Conservation (phyloP, 805 yeast species). For the Lipomyces sp. region DNA sequence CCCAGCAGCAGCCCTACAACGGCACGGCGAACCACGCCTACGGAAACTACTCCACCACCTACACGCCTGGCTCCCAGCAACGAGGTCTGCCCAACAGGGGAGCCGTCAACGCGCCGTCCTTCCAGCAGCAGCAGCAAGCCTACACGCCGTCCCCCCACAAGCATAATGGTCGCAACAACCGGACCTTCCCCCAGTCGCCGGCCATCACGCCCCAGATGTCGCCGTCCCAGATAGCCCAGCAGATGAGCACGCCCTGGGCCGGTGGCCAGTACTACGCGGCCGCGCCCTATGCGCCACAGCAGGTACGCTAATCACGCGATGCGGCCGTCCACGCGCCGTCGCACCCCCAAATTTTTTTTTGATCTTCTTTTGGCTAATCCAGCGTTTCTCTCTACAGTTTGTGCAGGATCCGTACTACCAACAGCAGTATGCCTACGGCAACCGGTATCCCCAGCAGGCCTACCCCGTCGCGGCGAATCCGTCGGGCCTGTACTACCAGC, state of each 20-base stretch:
- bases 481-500: no score
- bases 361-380: no score
- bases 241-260: neutral
- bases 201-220: conserved; percentile 22
- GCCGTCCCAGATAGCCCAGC: conserved; percentile 19
- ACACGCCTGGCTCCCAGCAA: conserved; percentile 12
- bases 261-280: no score
- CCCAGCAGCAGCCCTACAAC: conserved; percentile 15
- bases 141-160: conserved; percentile 7
- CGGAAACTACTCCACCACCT: conserved; percentile 3
- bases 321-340: no score
- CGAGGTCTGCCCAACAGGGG: conserved; percentile 19
- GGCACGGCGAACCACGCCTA: neutral
- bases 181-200: conserved; percentile 21
- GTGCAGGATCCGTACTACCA: conserved; percentile 1
- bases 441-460: neutral
- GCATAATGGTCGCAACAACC: conserved; percentile 17
- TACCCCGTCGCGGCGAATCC: neutral
- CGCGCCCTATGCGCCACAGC: no score
- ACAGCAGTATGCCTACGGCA: no score
- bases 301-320: no score
- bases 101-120: conserved; percentile 7
- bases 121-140: conserved; percentile 11
- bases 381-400: conserved; percentile 1
- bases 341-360: no score